Base-by-base conservation (phyloP, 331 rosid genomes). In the Malus hybrid region DNA sequence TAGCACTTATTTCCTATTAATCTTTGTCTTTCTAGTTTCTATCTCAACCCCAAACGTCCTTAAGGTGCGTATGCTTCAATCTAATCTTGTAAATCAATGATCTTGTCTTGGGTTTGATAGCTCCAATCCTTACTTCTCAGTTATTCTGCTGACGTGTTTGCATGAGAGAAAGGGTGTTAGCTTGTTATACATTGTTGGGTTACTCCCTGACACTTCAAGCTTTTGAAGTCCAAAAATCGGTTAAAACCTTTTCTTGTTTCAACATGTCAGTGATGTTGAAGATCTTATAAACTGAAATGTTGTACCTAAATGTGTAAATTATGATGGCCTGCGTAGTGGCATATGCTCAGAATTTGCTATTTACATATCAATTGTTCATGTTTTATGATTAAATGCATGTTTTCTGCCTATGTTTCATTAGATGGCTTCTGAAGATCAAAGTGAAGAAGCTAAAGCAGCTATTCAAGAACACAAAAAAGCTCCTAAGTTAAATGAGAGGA, bases 401-500 rank as follows among this genome's bases (percentile, higher is more conserved):
- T 18, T 20, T 7, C 10, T 62, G 29, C 36, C 56, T 72, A 32
- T 8, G 3, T 77, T 20, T 54, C 39, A 10, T 55, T 79, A 80
- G 79, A 94, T 94, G 99, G 85, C 84, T 80, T 44, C 50, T 44
- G 15, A 11, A 44, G 75, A 81, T 11, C 76, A 70, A 52, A 80
- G 76, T 39, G 72, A 80, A 14, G 67, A n/a, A 44, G 69, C 11
- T 82, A 70, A 81, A 67, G 0, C 4, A 67, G 0, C 4, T 73
- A 18, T 75, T 12, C 13, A 67, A 0, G 2, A 61, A 8, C 78
- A 8, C 15, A 83, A 88, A 31, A 61, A 63, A 39, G 78, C 34
- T 36, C 99, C 99, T 0, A 86, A 85, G 3, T 85, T 94, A 80
- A 94, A 94, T 73, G 97, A 92, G 83, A 92, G 99, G 85, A 94